phyloP scores from a whole-genome alignment of 495 filamentous ascomycete genomes.

The Durotheca rogersii region DNA sequence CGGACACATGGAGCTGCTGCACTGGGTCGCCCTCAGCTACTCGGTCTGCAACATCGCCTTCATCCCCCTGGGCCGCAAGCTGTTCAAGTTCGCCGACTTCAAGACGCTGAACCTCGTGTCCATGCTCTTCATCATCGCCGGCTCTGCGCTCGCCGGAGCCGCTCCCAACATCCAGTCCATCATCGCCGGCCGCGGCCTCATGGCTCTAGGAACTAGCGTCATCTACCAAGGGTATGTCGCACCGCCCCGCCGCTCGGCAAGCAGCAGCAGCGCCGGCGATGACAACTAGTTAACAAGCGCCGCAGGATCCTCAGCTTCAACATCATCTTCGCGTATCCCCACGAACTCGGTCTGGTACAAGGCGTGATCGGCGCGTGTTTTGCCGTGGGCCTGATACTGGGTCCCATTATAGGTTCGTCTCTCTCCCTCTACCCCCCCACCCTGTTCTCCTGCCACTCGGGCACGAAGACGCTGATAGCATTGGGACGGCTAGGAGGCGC shows the following conservation, averaged over 20 bases:
- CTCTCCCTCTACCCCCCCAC: neutral
- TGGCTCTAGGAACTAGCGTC: slow-evolving; percentile 44
- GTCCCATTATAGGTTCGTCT: slow-evolving; percentile 58
- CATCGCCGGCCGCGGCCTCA: slow-evolving; percentile 50
- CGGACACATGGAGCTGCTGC: slow-evolving; percentile 24
- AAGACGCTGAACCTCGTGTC: slow-evolving; percentile 53
- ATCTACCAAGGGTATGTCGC: slow-evolving; percentile 47
- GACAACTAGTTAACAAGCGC: slow-evolving; percentile 6
- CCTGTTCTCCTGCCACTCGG: neutral
- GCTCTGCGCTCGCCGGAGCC: slow-evolving; percentile 54
- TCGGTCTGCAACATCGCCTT: slow-evolving; percentile 47
- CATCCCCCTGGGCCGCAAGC: slow-evolving; percentile 42
- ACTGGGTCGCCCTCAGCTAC: slow-evolving; percentile 41
- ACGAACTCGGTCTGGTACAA: slow-evolving; percentile 51
- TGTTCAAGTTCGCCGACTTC: slow-evolving; percentile 53
- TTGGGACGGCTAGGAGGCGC: slow-evolving; percentile 42
- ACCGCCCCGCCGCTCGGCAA: too few relatives aligned
- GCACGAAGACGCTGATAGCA: too few relatives aligned
- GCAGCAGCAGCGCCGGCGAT: too few relatives aligned
- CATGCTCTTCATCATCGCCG: slow-evolving; percentile 52
- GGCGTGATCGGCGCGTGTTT: slow-evolving; percentile 43
- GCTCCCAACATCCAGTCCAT: slow-evolving; percentile 52
- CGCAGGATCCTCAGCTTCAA: slow-evolving; percentile 42
- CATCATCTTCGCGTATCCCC: slow-evolving; percentile 44
- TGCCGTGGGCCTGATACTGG: slow-evolving; percentile 54